Evolutionary conservation across 2,329 filamentous ascomycete species (phyloP).

Genomic region (Fusarium gaditjirri): DNA sequence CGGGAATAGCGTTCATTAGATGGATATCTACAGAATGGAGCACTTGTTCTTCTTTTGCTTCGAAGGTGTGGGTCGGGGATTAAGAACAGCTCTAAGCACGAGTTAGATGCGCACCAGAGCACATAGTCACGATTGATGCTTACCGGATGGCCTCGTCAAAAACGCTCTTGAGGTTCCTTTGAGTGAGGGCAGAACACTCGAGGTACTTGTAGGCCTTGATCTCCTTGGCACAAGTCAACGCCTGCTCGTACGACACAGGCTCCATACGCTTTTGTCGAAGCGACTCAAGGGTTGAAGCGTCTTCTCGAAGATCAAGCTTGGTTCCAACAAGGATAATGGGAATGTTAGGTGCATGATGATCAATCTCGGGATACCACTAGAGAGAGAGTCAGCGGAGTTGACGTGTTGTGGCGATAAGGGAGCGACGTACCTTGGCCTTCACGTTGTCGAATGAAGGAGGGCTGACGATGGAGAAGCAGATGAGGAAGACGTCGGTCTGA

Average conservation of each 20-base stretch:
- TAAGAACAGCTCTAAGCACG: constrained; percentile 73
- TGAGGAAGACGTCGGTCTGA: constrained; percentile 97
- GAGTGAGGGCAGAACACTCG: constrained; percentile 96
- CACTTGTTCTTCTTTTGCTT: constrained; percentile 75
- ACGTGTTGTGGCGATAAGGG: neutral
- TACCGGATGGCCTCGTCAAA: constrained; percentile 99
- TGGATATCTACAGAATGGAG: constrained; percentile 69
- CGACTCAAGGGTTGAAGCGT: constrained; percentile 81
- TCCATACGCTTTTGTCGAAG: constrained; percentile 94
- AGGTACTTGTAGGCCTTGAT: constrained; percentile 97
- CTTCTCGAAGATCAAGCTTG: constrained; percentile 94
- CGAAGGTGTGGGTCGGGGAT: constrained; percentile 66
- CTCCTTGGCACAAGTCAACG: constrained; percentile 87
- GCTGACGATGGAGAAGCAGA: constrained; percentile 98
- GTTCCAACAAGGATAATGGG: constrained; percentile 97
- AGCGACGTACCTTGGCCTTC: constrained; percentile 85
- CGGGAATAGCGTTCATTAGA: constrained; percentile 22
- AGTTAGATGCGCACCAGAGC: constrained; percentile 6
- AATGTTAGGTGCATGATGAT: constrained; percentile 93
- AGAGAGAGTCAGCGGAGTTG: constrained; percentile 19
- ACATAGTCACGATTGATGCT: constrained; percentile 46
- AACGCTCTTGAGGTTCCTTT: constrained; percentile 96
- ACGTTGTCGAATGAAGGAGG: constrained; percentile 99
- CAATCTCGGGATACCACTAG: constrained; percentile 97
- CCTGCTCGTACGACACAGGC: constrained; percentile 95